These are phyloP conservation scores for Pyracantha coccinea DNA, from an alignment of 331 rosid species.

Conservation along the genomic window DNA sequence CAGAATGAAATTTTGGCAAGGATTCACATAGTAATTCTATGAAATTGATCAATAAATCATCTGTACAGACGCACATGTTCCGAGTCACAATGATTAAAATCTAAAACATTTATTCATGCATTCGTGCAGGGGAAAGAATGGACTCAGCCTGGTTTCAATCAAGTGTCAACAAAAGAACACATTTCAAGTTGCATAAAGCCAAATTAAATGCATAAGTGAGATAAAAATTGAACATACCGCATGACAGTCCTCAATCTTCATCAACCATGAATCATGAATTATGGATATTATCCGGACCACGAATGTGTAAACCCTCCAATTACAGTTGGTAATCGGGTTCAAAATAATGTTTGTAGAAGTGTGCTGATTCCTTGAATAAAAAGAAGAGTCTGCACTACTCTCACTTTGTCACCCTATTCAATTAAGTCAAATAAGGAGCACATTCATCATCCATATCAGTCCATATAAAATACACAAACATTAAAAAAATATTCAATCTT, in stretches of 20 bases:
- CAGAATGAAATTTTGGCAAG: not conserved
- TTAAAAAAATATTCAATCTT: not conserved
- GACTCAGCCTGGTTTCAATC: no score
- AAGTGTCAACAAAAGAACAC: not conserved
- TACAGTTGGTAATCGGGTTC: constrained; percentile 93
- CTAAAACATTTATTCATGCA: no score
- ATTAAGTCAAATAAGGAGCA: not conserved
- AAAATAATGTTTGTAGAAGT: constrained; percentile 87
- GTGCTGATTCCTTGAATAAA: constrained; percentile 93
- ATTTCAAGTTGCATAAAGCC: not conserved
- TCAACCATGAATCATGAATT: constrained; percentile 65
- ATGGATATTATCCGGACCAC: constrained; percentile 96
- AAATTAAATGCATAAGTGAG: not conserved
- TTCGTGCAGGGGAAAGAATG: no score
- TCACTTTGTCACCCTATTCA: constrained; percentile 87
- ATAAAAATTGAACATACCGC: constrained; percentile 36
- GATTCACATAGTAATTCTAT: not conserved
- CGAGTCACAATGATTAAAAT: no score
- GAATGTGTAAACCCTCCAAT: constrained; percentile 89
- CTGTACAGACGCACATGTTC: no score
- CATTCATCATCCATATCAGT: not conserved
- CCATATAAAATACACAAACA: not conserved
- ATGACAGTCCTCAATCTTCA: constrained; percentile 25
- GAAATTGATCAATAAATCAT: not conserved
- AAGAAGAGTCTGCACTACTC: constrained; percentile 91